Conservation (phyloP, 768 basidiomycete genomes). For the Leccinum boreale region DNA sequence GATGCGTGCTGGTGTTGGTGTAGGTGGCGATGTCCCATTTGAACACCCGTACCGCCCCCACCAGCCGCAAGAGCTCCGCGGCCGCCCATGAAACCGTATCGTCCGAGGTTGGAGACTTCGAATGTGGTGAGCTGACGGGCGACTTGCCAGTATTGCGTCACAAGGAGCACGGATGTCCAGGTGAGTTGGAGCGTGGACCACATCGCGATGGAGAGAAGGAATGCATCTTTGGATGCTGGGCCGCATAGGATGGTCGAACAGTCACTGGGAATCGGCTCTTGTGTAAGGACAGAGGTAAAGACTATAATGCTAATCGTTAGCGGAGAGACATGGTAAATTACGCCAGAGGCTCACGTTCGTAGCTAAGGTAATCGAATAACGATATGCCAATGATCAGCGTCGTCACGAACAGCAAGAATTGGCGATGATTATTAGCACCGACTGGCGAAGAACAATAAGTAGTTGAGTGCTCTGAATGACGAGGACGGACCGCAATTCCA, state of each 20-base stretch:
- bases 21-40: slow-evolving; percentile 75
- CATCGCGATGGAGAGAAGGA: slow-evolving; percentile 74
- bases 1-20: slow-evolving; percentile 22
- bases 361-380: slow-evolving; percentile 81
- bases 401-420: slow-evolving; percentile 90
- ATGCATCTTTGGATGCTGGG: slow-evolving; percentile 69
- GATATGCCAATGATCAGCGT: slow-evolving; percentile 80
- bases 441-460: slow-evolving; percentile 44
- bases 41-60: slow-evolving; percentile 44
- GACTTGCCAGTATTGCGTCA: slow-evolving; percentile 88
- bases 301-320: slow-evolving; percentile 36
- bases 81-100: slow-evolving; percentile 97
- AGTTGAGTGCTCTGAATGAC: not conserved
- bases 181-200: slow-evolving; percentile 95
- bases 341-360: slow-evolving; percentile 58
- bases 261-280: slow-evolving; percentile 7
- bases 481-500: slow-evolving; percentile 88
- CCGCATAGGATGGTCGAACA: slow-evolving; percentile 52
- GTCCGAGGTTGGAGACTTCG: slow-evolving; percentile 91
- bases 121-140: slow-evolving; percentile 93
- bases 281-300: slow-evolving; percentile 43
- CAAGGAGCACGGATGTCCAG: slow-evolving; percentile 88
- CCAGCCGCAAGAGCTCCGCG: slow-evolving; percentile 65
- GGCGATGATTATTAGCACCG: slow-evolving; percentile 90
- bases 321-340: not conserved